These are phyloP conservation scores for Trametes cingulata DNA, from an alignment of 768 basidiomycete species.

Conservation along the genomic window DNA sequence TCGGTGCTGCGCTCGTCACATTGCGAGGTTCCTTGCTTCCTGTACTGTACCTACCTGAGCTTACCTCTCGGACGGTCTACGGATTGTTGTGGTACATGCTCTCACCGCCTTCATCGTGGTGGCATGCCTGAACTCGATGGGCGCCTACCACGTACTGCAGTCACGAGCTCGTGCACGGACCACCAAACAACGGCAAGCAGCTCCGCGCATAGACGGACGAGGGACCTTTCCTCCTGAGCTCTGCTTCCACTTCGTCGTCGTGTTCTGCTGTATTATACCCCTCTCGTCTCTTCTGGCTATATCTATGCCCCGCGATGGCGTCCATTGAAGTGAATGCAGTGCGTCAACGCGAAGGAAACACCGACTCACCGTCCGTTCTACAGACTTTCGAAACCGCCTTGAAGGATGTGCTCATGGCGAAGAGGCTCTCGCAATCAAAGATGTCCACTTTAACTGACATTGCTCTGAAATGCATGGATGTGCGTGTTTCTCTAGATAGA, in stretches of 20 bases:
- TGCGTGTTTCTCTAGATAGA: slow-evolving; percentile 37
- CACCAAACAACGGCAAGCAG: slow-evolving; percentile 18
- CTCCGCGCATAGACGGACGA: neutral
- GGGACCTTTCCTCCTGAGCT: neutral
- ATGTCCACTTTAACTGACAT: slow-evolving; percentile 76
- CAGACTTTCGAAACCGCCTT: slow-evolving; percentile 82
- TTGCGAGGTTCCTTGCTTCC: neutral
- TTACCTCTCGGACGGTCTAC: neutral
- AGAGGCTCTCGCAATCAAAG: slow-evolving; percentile 85
- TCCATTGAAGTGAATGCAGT: slow-evolving; percentile 5
- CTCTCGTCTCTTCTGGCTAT: neutral
- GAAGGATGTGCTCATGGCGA: slow-evolving; percentile 79
- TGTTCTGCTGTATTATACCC: slow-evolving; percentile 3
- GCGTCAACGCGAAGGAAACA: neutral
- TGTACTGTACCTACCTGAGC: slow-evolving; percentile 3
- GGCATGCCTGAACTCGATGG: neutral
- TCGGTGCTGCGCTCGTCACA: neutral
- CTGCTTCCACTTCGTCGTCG: neutral
- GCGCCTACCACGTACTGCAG: neutral
- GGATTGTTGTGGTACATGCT: neutral
- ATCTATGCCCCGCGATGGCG: slow-evolving; percentile 11
- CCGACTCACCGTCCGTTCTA: neutral
- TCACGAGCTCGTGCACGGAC: slow-evolving; percentile 26
- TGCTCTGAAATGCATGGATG: slow-evolving; percentile 77
- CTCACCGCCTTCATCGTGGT: neutral